Base-by-base conservation (phyloP, 2,329 filamentous ascomycete genomes). In the Alternaria gansuensis region DNA sequence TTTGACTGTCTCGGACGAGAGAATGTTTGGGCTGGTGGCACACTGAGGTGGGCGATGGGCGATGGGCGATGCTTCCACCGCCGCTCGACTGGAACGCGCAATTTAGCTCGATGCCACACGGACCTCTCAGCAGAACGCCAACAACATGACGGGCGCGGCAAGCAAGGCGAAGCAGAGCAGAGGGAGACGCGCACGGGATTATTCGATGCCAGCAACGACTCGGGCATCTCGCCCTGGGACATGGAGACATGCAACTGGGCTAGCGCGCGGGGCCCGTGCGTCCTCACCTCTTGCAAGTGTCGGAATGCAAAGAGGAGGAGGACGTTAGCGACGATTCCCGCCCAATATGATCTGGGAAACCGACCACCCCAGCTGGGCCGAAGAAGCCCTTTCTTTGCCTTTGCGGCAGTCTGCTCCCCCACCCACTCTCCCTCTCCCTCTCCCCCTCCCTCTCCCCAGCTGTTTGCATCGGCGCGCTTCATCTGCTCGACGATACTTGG, bases 61-160 rank as follows among this genome's bases (percentile, higher is more conserved):
- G n/a, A n/a, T n/a, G n/a, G n/a, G n/a, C n/a, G 51, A 54, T 58
- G 55, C 43, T 53, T 54, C 56, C 55, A 59, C 56, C 56, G 56
- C 56, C 56, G 56, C 37, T 59, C 44, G 49, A 59, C 41, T 54
- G 51, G 56, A 44, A 58, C 55, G 55, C 51, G 55, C 55, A 59
- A 55, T 57, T 55, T 59, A 55, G 56, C 51, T 59, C 56, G 44
- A 50, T 34, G 51, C 51, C 56, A 59, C 56, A 59, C 51, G 56
- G 56, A 37, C 56, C 56, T 44, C 51, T 39, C 46, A 40, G 44
- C 39, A 50, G 37, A 50, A 41, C 44, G 45, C 51, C 24, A 41
- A 48, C 34, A 49, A 23, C 31, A n/a, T 10, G 31, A 2, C 5
- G 5, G 43, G 24, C 43, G 14, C 21, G 41, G 33, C 40, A 11